These are phyloP conservation scores for Paulownia fortunei DNA, from an alignment of 257 asterid genomes.

Conservation along the genomic window DNA sequence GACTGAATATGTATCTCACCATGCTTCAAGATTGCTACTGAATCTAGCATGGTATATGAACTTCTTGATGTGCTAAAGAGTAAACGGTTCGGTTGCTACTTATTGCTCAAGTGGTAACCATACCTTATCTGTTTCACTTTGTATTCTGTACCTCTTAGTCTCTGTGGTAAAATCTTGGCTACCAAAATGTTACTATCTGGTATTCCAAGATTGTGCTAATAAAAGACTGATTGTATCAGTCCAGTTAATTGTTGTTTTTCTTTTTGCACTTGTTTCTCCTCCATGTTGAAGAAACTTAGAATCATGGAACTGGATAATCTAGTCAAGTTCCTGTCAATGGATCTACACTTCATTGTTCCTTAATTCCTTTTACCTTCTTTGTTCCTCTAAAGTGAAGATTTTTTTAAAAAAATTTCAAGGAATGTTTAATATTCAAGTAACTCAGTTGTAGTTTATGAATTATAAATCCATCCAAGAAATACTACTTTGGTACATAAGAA, in stretches of 20 bases:
- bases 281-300: background rate
- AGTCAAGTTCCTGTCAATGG: too few relatives aligned
- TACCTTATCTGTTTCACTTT: background rate
- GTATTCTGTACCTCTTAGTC: background rate
- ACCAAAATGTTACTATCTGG: background rate
- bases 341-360: too few relatives aligned
- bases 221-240: constrained; percentile 20
- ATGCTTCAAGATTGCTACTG: background rate
- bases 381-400: too few relatives aligned
- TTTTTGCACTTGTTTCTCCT: background rate
- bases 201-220: background rate
- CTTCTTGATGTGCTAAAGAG: background rate
- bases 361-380: too few relatives aligned
- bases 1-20: constrained; percentile 46
- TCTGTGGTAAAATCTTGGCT: background rate
- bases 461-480: too few relatives aligned
- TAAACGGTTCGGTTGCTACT: background rate
- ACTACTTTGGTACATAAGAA: too few relatives aligned
- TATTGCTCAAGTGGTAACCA: background rate
- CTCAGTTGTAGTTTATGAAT: too few relatives aligned
- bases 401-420: too few relatives aligned
- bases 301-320: background rate
- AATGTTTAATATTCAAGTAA: too few relatives aligned
- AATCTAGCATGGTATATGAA: background rate
- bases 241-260: background rate